Evolutionary conservation across 1,284 basidiomycete genomes (phyloP), one percentile per base, ranked within the genome.

Genomic region (Athelia sp.): DNA sequence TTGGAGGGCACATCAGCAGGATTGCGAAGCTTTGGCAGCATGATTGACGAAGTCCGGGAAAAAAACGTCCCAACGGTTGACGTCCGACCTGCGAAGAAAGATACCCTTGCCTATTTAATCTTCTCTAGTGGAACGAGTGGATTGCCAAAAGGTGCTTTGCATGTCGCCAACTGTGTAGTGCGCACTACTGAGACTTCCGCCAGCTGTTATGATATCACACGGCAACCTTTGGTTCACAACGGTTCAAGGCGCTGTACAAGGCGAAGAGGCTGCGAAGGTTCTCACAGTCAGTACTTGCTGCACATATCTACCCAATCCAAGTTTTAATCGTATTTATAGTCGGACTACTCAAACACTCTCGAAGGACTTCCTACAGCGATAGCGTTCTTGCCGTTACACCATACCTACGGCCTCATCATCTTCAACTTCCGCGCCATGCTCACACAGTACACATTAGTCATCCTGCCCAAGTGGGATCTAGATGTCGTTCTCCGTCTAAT

Each of bases 91-190:
- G 84, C 78, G 1, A 69, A 59, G 26, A 72, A 69, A 31, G 66
- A 82, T 55, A 86, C 84, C 0, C 65, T 88, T 1, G 87, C 84
- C 0, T 87, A 89, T 62, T 66, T 90, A 1, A 65, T 85, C 0
- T 88, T 88, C 58, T 90, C 87, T 1, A 90, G 87, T 56, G 87
- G 87, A 26, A 90, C 87, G 0, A 87, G 76, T 50, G 87, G 87
- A 2, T 65, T 82, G 3, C 87, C 87, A 0, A 90, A 90, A 75
- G 87, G 87, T 84, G 29, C 17, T 45, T 61, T 52, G 22, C 26
- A 15, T 36, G 32, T 19, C 13, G 48, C 14, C 3, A 23, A 23
- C 44, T 45, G 11, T n/a, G 32, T n/a, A 34, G n/a, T n/a, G 32
- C 46, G 32, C 46, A 19, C 29, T 23, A 43, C 13, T 52, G 35